Conservation (phyloP, 257 asterid species). For the Nicotiana tomentosiformis region DNA sequence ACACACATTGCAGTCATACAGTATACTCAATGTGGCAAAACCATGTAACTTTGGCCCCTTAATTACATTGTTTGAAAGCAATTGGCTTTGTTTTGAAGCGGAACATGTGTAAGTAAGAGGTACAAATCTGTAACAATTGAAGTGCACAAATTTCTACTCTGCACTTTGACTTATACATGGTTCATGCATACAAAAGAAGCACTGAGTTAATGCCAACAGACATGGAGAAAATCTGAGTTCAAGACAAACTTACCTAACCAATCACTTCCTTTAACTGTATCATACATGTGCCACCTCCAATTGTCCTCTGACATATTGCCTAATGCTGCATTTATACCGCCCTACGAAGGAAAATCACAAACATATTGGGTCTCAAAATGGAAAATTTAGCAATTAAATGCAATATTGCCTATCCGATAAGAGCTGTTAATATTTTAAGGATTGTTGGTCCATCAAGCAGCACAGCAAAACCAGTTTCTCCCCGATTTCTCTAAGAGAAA, state of each 20-base stretch:
- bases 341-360: conserved; percentile 34
- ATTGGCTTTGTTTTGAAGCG: not conserved
- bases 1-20: not conserved
- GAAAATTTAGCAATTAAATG: not conserved
- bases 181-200: not conserved
- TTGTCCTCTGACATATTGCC: conserved; percentile 98
- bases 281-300: conserved; percentile 99
- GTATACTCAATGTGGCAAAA: not conserved
- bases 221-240: not conserved
- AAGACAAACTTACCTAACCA: conserved; percentile 67
- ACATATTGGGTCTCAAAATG: not conserved
- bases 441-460: not conserved
- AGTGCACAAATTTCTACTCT: not conserved
- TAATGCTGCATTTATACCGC: conserved; percentile 96
- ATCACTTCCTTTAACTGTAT: conserved; percentile 95
- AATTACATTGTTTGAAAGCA: not conserved
- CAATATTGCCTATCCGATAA: not conserved
- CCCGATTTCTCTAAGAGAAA: not conserved
- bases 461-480: not conserved
- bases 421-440: not conserved
- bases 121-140: not conserved
- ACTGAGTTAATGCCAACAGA: not conserved
- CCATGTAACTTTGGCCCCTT: not conserved
- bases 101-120: not conserved
- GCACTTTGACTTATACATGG: not conserved